phyloP scores from a whole-genome alignment of 2,329 filamentous ascomycete species.

The Epichloe typhina region DNA sequence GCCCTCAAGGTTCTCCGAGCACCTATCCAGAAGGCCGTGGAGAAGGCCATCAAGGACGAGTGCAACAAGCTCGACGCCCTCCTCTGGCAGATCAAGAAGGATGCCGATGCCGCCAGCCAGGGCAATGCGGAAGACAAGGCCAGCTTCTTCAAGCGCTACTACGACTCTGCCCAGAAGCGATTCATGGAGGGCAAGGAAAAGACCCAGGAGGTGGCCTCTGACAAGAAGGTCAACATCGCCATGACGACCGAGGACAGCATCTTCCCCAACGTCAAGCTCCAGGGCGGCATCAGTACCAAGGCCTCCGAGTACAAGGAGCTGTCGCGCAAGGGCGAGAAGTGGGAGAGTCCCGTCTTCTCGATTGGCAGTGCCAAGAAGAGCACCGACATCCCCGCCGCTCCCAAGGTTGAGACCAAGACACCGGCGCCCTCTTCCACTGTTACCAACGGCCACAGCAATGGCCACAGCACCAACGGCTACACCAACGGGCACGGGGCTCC shows the following conservation, averaged over 20 bases:
- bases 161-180: conserved; percentile 59
- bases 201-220: conserved; percentile 45
- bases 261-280: conserved; percentile 77
- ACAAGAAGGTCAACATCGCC: conserved; percentile 51
- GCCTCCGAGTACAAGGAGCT: conserved; percentile 87
- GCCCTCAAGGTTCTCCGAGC: conserved; percentile 75
- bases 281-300: conserved; percentile 75
- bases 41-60: conserved; percentile 78
- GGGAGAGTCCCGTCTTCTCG: conserved; percentile 89
- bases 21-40: conserved; percentile 72
- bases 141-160: conserved; percentile 82
- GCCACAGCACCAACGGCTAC: conserved; percentile 10
- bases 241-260: conserved; percentile 67
- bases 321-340: conserved; percentile 76
- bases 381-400: conserved; percentile 52
- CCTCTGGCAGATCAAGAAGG: conserved; percentile 65
- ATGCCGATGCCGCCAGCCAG: conserved; percentile 61
- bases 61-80: conserved; percentile 63
- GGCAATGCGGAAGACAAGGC: conserved; percentile 56
- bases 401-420: conserved; percentile 35
- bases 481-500: conserved; percentile 6
- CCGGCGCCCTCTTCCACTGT: conserved; percentile 9
- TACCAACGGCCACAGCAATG: conserved; percentile 10
- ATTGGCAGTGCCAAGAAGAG: conserved; percentile 69
- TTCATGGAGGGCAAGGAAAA: conserved; percentile 66